These are phyloP conservation scores for Pyrus pyrifolia DNA, from an alignment of 306 rosid species.

Conservation along the genomic window DNA sequence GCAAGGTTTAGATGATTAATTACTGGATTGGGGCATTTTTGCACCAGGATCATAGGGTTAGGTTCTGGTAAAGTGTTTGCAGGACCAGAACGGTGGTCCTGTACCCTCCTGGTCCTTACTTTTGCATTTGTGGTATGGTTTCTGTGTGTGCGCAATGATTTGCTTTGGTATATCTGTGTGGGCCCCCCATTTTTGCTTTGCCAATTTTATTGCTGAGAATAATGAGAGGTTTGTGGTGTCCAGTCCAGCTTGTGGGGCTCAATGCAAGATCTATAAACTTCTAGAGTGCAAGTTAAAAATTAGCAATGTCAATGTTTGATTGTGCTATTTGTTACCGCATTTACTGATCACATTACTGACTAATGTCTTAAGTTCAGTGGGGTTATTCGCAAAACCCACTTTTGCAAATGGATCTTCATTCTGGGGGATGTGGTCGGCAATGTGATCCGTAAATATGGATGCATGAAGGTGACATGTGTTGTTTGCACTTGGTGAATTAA, in stretches of 20 bases:
- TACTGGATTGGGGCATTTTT: background rate
- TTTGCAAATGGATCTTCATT: background rate
- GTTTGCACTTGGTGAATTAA: background rate
- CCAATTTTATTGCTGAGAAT: background rate
- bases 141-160: background rate
- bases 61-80: background rate
- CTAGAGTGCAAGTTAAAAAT: background rate
- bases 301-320: background rate
- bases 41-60: background rate
- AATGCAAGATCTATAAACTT: background rate
- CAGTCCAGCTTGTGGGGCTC: constrained; percentile 8
- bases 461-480: background rate
- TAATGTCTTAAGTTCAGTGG: background rate
- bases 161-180: background rate
- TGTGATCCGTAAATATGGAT: background rate
- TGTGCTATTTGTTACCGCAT: background rate
- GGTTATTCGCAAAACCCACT: background rate
- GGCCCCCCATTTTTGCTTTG: background rate
- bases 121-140: background rate
- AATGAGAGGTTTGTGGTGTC: background rate
- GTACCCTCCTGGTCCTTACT: background rate
- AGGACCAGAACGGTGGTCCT: background rate
- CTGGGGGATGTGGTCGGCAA: background rate
- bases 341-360: background rate
- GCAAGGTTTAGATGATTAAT: background rate